These are phyloP conservation scores for Hygrocybe punicea DNA, from an alignment of 768 basidiomycete species.

Conservation along the genomic window DNA sequence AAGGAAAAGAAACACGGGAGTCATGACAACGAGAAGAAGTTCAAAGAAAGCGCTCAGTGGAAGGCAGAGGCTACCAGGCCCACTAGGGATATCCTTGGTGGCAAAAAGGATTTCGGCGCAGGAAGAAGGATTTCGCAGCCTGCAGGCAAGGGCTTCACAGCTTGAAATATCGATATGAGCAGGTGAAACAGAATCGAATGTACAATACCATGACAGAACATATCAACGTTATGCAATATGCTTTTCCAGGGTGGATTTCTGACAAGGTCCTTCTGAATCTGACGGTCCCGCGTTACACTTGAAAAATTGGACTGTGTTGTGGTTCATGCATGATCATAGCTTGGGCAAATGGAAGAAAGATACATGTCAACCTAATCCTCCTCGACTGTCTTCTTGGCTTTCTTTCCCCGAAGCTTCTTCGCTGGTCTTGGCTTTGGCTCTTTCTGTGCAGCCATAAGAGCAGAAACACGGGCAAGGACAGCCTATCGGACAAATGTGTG, in stretches of 20 bases:
- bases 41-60: conserved; percentile 43
- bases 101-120: conserved; percentile 39
- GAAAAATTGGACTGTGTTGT: not conserved
- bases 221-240: not conserved
- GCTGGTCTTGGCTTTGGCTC: conserved; percentile 64
- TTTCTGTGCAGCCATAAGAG: conserved; percentile 64
- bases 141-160: conserved; percentile 41
- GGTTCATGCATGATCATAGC: conserved; percentile 24
- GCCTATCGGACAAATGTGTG: conserved; percentile 44
- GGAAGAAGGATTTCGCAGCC: conserved; percentile 58
- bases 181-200: not conserved
- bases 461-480: conserved; percentile 72
- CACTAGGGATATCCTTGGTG: conserved; percentile 39
- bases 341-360: conserved; percentile 23
- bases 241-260: too few relatives aligned
- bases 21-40: conserved; percentile 43
- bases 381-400: conserved; percentile 37
- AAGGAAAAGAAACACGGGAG: conserved; percentile 44
- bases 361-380: conserved; percentile 22
- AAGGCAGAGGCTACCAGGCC: conserved; percentile 51
- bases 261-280: too few relatives aligned
- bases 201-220: not conserved
- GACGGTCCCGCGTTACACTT: too few relatives aligned
- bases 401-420: conserved; percentile 74
- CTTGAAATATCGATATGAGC: conserved; percentile 23